phyloP scores from a whole-genome alignment of 495 filamentous ascomycete species.

The Podospora bellae-mahoneyi region DNA sequence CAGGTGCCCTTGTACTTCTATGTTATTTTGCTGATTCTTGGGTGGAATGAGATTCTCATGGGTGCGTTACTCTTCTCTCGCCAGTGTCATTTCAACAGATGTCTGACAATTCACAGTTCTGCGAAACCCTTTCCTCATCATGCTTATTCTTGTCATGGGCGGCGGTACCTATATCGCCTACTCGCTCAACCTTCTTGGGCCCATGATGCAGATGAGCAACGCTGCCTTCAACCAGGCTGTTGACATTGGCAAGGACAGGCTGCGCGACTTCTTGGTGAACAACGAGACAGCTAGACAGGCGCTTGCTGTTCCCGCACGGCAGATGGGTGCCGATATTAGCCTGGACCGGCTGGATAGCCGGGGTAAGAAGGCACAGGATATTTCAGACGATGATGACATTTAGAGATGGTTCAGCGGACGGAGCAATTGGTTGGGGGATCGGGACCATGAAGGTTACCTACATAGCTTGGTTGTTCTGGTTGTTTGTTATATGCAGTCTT shows the following conservation, averaged over 20 bases:
- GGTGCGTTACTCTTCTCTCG: constrained; percentile 54
- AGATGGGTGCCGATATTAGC: constrained; percentile 48
- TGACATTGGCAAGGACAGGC: constrained; percentile 81
- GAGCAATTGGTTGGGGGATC: neutral
- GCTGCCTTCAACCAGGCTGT: constrained; percentile 82
- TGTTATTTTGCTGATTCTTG: constrained; percentile 77
- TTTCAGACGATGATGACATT: constrained; percentile 49
- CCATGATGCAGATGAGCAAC: constrained; percentile 89
- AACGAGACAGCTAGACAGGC: constrained; percentile 77
- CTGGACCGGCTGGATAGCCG: constrained; percentile 59
- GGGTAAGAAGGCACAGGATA: constrained; percentile 51
- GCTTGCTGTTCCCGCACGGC: constrained; percentile 60
- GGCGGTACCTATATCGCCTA: constrained; percentile 83
- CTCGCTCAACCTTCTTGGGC: constrained; percentile 89
- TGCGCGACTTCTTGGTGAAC: constrained; percentile 80
- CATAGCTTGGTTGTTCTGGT: neutral
- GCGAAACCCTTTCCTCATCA: constrained; percentile 87
- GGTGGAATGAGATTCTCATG: constrained; percentile 95
- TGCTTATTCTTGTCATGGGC: constrained; percentile 73
- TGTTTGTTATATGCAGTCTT: neutral
- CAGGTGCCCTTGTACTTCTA: constrained; percentile 96
- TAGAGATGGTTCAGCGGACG: constrained; percentile 24
- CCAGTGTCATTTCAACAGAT: neutral
- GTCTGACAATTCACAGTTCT: constrained; percentile 62
- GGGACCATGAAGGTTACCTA: neutral